Evolutionary conservation across 2,329 filamentous ascomycete species (phyloP), one percentile per base, ranked within the genome.

Genomic region (Neodidymelliopsis sp.): DNA sequence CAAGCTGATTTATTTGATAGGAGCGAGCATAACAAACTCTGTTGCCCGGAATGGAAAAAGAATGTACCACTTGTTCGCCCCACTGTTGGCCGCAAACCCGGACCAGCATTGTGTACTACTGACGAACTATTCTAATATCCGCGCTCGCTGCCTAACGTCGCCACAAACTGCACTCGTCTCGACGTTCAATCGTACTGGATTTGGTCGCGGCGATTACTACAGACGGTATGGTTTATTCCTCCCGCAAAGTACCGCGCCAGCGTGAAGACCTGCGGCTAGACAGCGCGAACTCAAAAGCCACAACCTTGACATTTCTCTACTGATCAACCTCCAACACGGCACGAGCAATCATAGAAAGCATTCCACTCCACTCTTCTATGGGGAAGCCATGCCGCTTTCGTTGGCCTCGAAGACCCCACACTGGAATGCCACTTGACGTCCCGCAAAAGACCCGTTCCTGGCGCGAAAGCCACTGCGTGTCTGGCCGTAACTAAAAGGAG

Each of bases 1-100:
- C 47, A 33, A 41, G 39, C 40, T 49, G 43, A 33, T 42, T 23
- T 40, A 49, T 38, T 40, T 48, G 51, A 54, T 53, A 28, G 20
- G 45, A 41, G 33, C 28, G 38, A 43, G 46, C 33, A 13, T 39
- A 20, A 44, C 24, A 41, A 52, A 46, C 36, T 51, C 23, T 51
- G 24, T 49, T 25, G 6, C n/a, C 11, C 25, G 11, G 11, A 18
- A 31, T 25, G 10, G 18, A 11, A 16, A 10, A 15, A 18, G n/a
- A n/a, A 31, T 41, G 28, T 10, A 15, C 19, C 18, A 25, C n/a
- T 35, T 40, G 19, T 45, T 31, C n/a, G 20, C 12, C 7, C 18
- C 9, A 13, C 24, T 24, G 39, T 44, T 49, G 39, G 46, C 25
- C 15, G 30, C n/a, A 12, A 23, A 6, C n/a, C 29, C 27, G 28